Base-by-base conservation (phyloP, 768 basidiomycete genomes). In the Termitomyces sp. region DNA sequence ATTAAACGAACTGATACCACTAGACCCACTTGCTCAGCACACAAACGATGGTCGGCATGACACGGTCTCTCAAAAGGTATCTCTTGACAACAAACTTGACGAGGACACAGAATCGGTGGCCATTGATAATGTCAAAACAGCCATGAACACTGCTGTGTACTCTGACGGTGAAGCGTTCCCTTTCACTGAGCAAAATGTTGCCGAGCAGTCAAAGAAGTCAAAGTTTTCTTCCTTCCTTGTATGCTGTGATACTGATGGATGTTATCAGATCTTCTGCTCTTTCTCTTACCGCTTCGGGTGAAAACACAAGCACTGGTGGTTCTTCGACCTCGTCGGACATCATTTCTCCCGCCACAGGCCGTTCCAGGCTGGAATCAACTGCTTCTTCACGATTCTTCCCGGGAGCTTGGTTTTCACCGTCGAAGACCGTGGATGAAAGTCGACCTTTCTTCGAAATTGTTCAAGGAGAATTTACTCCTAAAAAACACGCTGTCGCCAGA, bases 341-440 rank as follows among this genome's bases (percentile, higher is more conserved):
- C 49, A 43, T 62, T 55, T 48, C 63, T 28, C 61, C 69, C 26
- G 56, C 60, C 14, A 47, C 66, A 19, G 50, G 64, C 54, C 78
- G 80, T 47, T 68, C 70, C 14, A 69, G 80, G 49, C 70, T 76
- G n/a, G 79, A 80, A 63, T 81, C 82, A 10, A 78, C 79, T 0
- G 70, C 80, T 3, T 82, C 82, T n/a, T 81, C 80, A 12, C 72
- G 77, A 47, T 77, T 78, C 68, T 80, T 83, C 75, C 81, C 80
- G 9, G 82, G 82, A 35, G 79, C 76, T 1, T 82, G 81, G 81
- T 75, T 75, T 58, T 72, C 73, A 10, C 60, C 68, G 21, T 63
- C 74, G 26, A 77, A 74, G 63, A 61, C 71, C 5, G 71, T 75
- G 1, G 65, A 68, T 40, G 73, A 77, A 62, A 75, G 72, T 45